Conservation (phyloP, 352 stramenopile genomes). For the Phytophthora syringae region DNA sequence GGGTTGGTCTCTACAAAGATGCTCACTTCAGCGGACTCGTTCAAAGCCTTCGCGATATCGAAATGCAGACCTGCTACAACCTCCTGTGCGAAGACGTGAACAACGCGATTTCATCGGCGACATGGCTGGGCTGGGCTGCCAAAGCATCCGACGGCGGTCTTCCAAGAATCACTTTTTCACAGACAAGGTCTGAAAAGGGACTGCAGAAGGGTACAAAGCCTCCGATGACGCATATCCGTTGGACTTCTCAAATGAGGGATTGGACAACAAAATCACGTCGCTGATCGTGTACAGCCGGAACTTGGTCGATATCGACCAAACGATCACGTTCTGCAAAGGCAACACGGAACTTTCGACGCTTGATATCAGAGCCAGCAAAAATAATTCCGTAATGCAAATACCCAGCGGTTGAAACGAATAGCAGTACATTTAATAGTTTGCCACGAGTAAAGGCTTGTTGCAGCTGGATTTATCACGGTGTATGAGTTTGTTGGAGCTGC, state of each 20-base stretch:
- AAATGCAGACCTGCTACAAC: conserved; percentile 17
- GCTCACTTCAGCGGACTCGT: conserved; percentile 3
- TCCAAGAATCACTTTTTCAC: conserved; percentile 14
- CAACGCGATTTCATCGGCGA: conserved; percentile 1
- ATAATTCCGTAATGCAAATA: too few species aligned
- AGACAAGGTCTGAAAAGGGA: conserved; percentile 12
- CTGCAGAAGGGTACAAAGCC: conserved; percentile 1
- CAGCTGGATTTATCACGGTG: too few species aligned
- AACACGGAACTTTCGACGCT: not conserved
- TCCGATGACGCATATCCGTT: conserved; percentile 3
- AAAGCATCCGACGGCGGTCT: not conserved
- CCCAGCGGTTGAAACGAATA: too few species aligned
- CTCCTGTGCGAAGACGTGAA: conserved; percentile 9
- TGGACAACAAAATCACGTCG: conserved; percentile 19
- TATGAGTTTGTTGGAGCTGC: too few species aligned
- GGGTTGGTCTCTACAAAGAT: conserved; percentile 5
- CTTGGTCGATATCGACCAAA: conserved; percentile 10
- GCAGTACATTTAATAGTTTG: too few species aligned
- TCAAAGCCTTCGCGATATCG: conserved; percentile 8
- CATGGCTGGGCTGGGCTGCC: conserved; percentile 1
- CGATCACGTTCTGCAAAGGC: conserved; percentile 5
- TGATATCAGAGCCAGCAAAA: not conserved
- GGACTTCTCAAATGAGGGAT: not conserved
- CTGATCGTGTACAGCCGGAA: conserved; percentile 14
- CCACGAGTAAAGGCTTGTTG: too few species aligned